Evolutionary conservation across 352 stramenopile species (phyloP), one percentile per base, ranked within the genome.

Genomic region (Pythium phragmitis): DNA sequence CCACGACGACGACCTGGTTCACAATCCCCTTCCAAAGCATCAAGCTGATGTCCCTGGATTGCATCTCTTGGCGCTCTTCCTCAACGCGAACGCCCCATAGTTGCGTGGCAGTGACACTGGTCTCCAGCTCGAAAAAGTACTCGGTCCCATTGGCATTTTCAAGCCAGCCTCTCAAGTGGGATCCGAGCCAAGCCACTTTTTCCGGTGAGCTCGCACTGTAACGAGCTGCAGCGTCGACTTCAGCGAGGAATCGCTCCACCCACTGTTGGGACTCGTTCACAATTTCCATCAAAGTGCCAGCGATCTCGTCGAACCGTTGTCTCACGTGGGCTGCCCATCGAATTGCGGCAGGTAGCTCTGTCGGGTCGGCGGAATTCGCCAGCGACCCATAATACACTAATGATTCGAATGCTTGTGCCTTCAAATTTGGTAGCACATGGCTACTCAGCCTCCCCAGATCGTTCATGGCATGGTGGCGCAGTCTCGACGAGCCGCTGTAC

Each of bases 11-110:
- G 2, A 69, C 69, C n/a, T 74, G 60, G 39, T 90, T 66, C 3
- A 90, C 74, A 17, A 88, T 69, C 9, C 81, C 79, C 55, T 85
- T 85, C 81, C 81, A 88, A 0, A 88, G 60, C 43, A 90, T 3
- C 36, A 90, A 60, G 4, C 79, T 75, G 3, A 85, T 51, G 30
- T 67, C 61, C 13, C 49, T 56, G 11, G 19, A 47, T 14, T 60
- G 28, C 0, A 64, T 36, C 5, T 77, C 65, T 4, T 70, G 57
- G 0, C 46, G 59, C 14, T 69, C 50, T 57, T 69, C 60, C 9
- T 65, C 36, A 34, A 54, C 37, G 21, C 47, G 51, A 37, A 33
- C 50, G 60, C 37, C 67, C 46, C 9, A 74, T 56, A 63, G 60
- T 30, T 43, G 41, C 33, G 36, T 23, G 7, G 50, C 50, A 3